Base-by-base conservation (phyloP, 345 rosid genomes). In the Ailanthus altissimus region DNA sequence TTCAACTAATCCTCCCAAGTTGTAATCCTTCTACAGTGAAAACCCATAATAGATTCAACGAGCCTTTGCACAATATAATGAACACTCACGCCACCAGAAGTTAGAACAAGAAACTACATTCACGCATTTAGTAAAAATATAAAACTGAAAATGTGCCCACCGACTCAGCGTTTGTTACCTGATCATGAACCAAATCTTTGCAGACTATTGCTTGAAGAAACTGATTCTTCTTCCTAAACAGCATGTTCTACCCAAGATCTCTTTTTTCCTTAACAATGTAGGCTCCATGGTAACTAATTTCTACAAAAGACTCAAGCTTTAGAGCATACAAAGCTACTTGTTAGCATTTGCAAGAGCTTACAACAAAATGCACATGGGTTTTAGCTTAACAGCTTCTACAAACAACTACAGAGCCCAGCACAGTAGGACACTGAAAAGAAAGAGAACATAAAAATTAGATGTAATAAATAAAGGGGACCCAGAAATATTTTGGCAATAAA, bases 221-320 rank as follows among this genome's bases (percentile, higher is more conserved):
- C 58, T 57, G 75, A 72, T 78, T 80, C 73, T 59, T 81, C 77
- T 72, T 81, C 84, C 80, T 42, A 80, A 73, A 70, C 72, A 81
- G 65, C 86, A 81, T 77, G 81, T 83, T 78, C 79, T 81, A 62
- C 74, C 81, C 81, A 81, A 82, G 77, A 79, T 76, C 85, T 84
- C 86, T 78, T 70, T 83, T 66, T 73, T 82, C 79, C 77, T 81
- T 8, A 79, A 80, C 85, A 89, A 86, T 87, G 88, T 23, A 72
- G 82, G 83, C 80, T 79, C 56, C 61, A 74, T 8, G 73, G 77
- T 51, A 76, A 77, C 81, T 76, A 28, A 32, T 38, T 81, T 26
- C 67, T 32, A 59, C 65, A 47, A 79, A 84, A 85, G 80, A 67
- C 83, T 78, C 54, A 36, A 68, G 77, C 80, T 88, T 85, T 74